Conservation (phyloP, 2,329 filamentous ascomycete species). For the Amauroascus verrucosus region DNA sequence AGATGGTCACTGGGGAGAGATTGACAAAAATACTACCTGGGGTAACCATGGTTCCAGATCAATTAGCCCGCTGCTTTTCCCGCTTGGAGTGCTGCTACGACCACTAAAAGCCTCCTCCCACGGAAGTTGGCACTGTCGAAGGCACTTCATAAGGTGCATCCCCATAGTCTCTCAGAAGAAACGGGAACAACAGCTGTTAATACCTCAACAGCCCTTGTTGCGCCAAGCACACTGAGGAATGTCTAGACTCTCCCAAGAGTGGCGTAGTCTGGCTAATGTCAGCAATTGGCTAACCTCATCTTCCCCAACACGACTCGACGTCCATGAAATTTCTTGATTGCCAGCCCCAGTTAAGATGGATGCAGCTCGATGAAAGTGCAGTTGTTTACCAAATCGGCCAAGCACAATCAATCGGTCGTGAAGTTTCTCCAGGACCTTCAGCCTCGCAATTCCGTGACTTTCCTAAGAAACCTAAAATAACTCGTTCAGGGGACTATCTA, state of each 20-base stretch:
- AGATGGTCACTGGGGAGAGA: too few species aligned
- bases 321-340: background rate
- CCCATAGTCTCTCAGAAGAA: too few species aligned
- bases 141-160: too few species aligned
- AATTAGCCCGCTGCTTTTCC: background rate
- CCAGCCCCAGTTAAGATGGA: background rate
- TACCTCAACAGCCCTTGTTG: background rate
- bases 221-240: background rate
- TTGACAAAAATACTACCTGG: too few species aligned
- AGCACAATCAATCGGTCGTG: background rate
- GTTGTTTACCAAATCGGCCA: background rate
- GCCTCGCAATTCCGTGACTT: background rate
- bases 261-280: slow-evolving; percentile 4
- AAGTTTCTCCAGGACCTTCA: background rate
- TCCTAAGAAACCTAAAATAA: background rate
- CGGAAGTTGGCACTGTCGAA: too few species aligned
- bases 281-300: background rate
- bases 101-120: background rate
- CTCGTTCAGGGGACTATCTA: background rate
- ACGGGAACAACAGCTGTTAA: too few species aligned
- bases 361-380: background rate
- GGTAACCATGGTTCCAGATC: background rate
- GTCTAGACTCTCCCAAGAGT: slow-evolving; percentile 9
- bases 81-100: background rate
- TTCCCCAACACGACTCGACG: background rate